Conservation (phyloP, 1,284 basidiomycete species). For the Schizopora paradoxa region DNA sequence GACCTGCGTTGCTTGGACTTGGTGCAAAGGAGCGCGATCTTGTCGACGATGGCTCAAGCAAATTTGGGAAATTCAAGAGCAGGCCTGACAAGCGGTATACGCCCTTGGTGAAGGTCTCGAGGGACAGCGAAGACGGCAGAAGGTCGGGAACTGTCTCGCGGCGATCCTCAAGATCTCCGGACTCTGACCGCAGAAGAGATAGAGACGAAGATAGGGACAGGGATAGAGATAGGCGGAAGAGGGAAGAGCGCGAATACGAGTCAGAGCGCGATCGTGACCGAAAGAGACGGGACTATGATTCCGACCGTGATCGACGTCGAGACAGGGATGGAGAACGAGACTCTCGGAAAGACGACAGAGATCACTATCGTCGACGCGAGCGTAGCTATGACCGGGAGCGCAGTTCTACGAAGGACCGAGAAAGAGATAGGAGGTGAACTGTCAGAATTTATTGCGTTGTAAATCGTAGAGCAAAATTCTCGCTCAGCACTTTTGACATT, state of each 20-base stretch:
- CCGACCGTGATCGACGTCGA: not conserved
- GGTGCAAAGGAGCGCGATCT: conserved; percentile 82
- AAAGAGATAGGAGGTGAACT: too few relatives aligned
- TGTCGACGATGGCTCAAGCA: conserved; percentile 56
- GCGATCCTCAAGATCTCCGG: conserved; percentile 24
- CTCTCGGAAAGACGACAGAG: conserved; percentile 2
- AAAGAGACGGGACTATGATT: not conserved
- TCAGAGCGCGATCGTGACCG: conserved; percentile 26
- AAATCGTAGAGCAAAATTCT: too few relatives aligned
- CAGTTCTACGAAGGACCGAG: too few relatives aligned
- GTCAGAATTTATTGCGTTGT: too few relatives aligned
- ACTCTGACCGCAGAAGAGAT: conserved; percentile 19
- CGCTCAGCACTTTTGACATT: too few relatives aligned
- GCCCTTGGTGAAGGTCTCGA: conserved; percentile 64
- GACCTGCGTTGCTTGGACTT: conserved; percentile 83
- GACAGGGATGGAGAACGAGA: conserved; percentile 2
- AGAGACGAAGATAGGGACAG: conserved; percentile 16
- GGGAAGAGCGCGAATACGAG: conserved; percentile 23
- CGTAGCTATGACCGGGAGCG: too few relatives aligned
- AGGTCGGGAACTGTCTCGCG: conserved; percentile 20
- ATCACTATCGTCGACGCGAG: too few relatives aligned
- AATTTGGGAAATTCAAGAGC: conserved; percentile 37
- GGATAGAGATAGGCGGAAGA: conserved; percentile 18
- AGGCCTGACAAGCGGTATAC: conserved; percentile 68
- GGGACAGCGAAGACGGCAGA: conserved; percentile 26